phyloP scores from a whole-genome alignment of 306 rosid genomes.

The Elaeagnus macrophylla region DNA sequence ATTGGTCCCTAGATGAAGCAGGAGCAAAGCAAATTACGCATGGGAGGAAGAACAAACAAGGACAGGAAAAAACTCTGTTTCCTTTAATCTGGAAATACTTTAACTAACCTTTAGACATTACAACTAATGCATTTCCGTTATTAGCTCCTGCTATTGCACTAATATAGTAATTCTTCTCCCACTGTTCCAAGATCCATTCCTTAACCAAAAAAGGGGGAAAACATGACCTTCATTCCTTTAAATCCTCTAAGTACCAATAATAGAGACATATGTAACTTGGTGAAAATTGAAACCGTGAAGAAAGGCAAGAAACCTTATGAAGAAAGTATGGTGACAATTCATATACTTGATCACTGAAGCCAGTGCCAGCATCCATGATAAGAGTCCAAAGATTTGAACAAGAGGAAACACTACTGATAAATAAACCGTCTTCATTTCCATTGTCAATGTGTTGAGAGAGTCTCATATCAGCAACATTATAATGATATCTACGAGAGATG shows the following conservation, averaged over 20 bases:
- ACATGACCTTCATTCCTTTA: slow-evolving; percentile 36
- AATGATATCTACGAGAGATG: slow-evolving; percentile 60
- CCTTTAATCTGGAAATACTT: slow-evolving; percentile 1
- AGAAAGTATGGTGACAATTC: slow-evolving; percentile 61
- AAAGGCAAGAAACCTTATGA: slow-evolving; percentile 51
- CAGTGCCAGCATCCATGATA: slow-evolving; percentile 94
- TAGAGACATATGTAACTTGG: not conserved
- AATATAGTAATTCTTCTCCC: slow-evolving; percentile 73
- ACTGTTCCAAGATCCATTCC: slow-evolving; percentile 92
- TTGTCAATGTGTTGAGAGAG: slow-evolving; percentile 79
- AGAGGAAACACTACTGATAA: slow-evolving; percentile 72
- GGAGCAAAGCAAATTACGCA: not conserved
- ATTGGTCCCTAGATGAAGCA: slow-evolving; percentile 58
- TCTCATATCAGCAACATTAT: slow-evolving; percentile 73
- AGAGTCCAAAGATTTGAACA: slow-evolving; percentile 75
- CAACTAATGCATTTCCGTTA: slow-evolving; percentile 70
- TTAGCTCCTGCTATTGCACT: slow-evolving; percentile 74
- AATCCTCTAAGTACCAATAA: slow-evolving; percentile 10
- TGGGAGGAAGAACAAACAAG: not conserved
- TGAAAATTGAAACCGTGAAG: slow-evolving; percentile 1
- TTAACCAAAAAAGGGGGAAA: slow-evolving; percentile 18
- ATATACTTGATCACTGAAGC: slow-evolving; percentile 70
- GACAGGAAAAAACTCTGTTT: not conserved
- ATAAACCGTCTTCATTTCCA: slow-evolving; percentile 82
- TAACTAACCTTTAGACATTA: slow-evolving; percentile 80